phyloP scores from a whole-genome alignment of 345 rosid species.

The Populus deltoides region DNA sequence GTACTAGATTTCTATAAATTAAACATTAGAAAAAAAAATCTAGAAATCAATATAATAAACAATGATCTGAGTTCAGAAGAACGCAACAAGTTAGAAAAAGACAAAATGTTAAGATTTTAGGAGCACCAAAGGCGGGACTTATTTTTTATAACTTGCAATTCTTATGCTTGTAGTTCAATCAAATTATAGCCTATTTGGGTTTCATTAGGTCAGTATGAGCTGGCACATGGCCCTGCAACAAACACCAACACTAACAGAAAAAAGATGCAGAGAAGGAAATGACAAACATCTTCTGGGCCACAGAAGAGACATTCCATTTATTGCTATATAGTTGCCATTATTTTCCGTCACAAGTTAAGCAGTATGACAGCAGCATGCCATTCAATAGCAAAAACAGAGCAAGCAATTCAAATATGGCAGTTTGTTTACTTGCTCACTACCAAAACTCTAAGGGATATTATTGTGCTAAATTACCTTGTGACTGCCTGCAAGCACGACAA shows the following conservation, averaged over 20 bases:
- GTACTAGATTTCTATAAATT: not conserved
- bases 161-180: not conserved
- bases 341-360: not conserved
- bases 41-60: not conserved
- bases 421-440: not conserved
- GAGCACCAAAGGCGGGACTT: not conserved
- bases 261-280: not conserved
- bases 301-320: not conserved
- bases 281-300: not conserved
- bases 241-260: not conserved
- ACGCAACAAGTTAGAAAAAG: not conserved
- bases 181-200: not conserved
- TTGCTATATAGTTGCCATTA: not conserved
- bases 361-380: conserved; percentile 3
- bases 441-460: conserved; percentile 4
- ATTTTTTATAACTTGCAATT: not conserved
- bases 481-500: conserved; percentile 94
- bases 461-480: conserved; percentile 66
- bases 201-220: not conserved
- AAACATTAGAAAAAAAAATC: not conserved
- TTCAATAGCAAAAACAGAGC: conserved; percentile 2
- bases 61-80: not conserved
- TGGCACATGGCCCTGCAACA: not conserved
- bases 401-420: not conserved
- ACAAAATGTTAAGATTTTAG: not conserved